Percentiles rank a stretch among this genome's conserved stretches.
phyloP scores from a whole-genome alignment of 1,139 yeast species.

The Groenewaldozyma auringiensis region DNA sequence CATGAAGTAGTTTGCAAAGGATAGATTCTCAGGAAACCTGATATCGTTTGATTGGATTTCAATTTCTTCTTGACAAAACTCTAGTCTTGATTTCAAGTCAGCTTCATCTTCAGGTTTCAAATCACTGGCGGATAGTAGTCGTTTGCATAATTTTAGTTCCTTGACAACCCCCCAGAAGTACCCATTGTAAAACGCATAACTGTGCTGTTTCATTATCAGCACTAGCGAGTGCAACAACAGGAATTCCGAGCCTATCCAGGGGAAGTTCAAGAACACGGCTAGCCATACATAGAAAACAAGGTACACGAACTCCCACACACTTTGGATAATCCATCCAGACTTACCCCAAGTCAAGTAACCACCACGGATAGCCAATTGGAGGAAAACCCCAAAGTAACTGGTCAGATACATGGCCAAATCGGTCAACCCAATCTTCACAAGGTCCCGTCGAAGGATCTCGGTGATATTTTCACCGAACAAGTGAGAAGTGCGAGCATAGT shows the following conservation, averaged over 20 bases:
- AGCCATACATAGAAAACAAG: slow-evolving; percentile 42
- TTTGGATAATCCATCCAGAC: slow-evolving; percentile 55
- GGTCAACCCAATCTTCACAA: slow-evolving; percentile 56
- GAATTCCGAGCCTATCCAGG: slow-evolving; percentile 87
- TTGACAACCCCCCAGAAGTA: slow-evolving; percentile 60
- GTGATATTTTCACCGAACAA: slow-evolving; percentile 45
- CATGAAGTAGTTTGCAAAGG: slow-evolving; percentile 56
- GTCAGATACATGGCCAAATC: slow-evolving; percentile 64
- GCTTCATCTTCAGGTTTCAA: slow-evolving; percentile 5
- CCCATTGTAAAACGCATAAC: slow-evolving; percentile 83
- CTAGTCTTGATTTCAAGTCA: slow-evolving; percentile 11
- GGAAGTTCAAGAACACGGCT: slow-evolving; percentile 48
- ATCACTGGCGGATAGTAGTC: slow-evolving; percentile 11
- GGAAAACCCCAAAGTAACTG: slow-evolving; percentile 46
- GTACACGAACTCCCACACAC: slow-evolving; percentile 46
- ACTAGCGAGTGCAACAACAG: slow-evolving; percentile 77
- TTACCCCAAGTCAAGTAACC: slow-evolving; percentile 47
- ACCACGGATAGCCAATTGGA: slow-evolving; percentile 46
- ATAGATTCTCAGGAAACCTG: slow-evolving; percentile 65
- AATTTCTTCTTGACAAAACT: slow-evolving; percentile 26
- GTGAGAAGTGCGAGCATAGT: slow-evolving; percentile 27
- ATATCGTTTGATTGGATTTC: slow-evolving; percentile 26
- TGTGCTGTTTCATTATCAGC: slow-evolving; percentile 85
- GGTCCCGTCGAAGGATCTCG: slow-evolving; percentile 44
- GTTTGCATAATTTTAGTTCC: slow-evolving; percentile 48